A percentile compares a stretch with the other conserved stretches of the same genome.
These are phyloP conservation scores for Hypoxylon fuscum DNA, from an alignment of 495 filamentous ascomycete species.

Conservation along the genomic window DNA sequence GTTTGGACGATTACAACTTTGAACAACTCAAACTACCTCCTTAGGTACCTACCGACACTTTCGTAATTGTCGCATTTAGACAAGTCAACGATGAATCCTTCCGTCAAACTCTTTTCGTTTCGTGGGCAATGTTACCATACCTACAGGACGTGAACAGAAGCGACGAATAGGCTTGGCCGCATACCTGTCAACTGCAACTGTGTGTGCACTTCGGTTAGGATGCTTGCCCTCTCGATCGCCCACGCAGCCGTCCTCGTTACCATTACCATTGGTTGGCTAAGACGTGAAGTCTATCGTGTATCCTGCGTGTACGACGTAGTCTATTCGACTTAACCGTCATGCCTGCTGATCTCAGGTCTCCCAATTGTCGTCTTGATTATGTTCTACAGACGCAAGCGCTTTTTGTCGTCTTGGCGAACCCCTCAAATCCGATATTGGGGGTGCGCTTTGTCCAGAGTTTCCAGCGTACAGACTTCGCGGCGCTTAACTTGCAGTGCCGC, in stretches of 20 bases:
- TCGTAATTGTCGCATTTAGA: conserved; percentile 18
- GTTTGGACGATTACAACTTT: conserved; percentile 18
- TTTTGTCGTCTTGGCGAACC: conserved; percentile 33
- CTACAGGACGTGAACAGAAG: conserved; percentile 31
- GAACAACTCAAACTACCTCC: conserved; percentile 1
- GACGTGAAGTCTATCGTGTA: conserved; percentile 27
- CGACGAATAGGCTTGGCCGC: conserved; percentile 38
- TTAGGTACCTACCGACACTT: conserved; percentile 3
- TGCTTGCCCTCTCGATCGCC: conserved; percentile 26
- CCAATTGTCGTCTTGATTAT: conserved; percentile 31
- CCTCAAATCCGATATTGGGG: conserved; percentile 19
- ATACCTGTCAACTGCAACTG: conserved; percentile 27
- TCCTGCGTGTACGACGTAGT: conserved; percentile 31
- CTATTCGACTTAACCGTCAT: conserved; percentile 26
- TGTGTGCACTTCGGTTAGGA: conserved; percentile 38
- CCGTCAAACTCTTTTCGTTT: conserved; percentile 27
- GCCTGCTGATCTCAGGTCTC: conserved; percentile 22
- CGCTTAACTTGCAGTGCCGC: conserved; percentile 39
- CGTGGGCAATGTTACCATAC: conserved; percentile 38
- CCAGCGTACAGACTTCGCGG: conserved; percentile 30
- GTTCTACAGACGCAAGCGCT: conserved; percentile 36
- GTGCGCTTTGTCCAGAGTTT: conserved; percentile 14
- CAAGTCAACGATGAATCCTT: conserved; percentile 34
- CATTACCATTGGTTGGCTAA: conserved; percentile 24
- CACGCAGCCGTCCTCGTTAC: conserved; percentile 25